Evolutionary conservation across 345 rosid genomes (phyloP).

Genomic region (Sonneratia alba): DNA sequence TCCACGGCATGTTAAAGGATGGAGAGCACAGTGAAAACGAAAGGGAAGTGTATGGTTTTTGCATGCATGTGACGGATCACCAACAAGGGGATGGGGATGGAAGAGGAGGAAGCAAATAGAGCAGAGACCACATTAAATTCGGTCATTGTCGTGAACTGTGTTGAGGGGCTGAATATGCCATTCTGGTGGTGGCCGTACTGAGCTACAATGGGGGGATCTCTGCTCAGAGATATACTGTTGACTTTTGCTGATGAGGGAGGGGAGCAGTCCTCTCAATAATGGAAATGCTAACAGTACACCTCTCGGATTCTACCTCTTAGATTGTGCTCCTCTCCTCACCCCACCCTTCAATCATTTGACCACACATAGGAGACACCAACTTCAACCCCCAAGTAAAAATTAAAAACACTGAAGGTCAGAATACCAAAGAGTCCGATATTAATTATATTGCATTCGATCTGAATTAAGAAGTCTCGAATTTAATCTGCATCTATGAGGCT

Average conservation of each 20-base stretch:
- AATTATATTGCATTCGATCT: no score
- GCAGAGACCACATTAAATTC: not conserved
- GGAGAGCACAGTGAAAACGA: not conserved
- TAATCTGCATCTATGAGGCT: not conserved
- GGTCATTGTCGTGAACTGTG: not conserved
- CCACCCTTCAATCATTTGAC: not conserved
- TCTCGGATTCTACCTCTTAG: slow-evolving; percentile 3
- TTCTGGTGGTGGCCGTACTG: not conserved
- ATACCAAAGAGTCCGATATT: not conserved
- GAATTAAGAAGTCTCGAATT: no score
- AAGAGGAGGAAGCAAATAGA: not conserved
- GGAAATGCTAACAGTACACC: not conserved
- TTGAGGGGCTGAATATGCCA: not conserved
- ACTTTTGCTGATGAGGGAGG: not conserved
- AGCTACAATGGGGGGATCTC: not conserved
- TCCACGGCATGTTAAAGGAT: not conserved
- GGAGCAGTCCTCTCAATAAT: not conserved
- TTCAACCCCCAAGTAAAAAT: not conserved
- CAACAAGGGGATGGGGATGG: not conserved
- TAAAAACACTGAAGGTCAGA: not conserved
- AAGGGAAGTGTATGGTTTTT: not conserved
- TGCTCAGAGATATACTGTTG: slow-evolving; percentile 6
- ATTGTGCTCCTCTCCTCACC: not conserved
- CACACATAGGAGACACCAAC: not conserved
- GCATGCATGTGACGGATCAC: not conserved